A percentile compares a stretch with the other conserved stretches of the same genome.
phyloP scores from a whole-genome alignment of 2,329 filamentous ascomycete genomes.

The Aspergillus bombycis region DNA sequence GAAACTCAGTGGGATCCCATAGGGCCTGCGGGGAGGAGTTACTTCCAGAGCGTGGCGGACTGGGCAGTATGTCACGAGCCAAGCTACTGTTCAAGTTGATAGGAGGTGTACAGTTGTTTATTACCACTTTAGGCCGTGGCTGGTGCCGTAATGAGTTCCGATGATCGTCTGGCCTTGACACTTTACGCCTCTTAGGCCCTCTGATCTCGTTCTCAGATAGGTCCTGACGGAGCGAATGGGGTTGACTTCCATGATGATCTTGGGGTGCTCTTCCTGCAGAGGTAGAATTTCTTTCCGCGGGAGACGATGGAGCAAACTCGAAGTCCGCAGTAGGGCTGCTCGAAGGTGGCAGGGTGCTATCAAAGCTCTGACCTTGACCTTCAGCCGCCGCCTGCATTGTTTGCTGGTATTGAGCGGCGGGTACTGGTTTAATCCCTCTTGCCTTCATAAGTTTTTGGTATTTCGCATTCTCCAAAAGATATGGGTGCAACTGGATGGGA shows the following conservation, averaged over 20 bases:
- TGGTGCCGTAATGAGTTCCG: constrained; percentile 13
- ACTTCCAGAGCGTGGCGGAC: constrained; percentile 45
- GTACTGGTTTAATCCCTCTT: constrained; percentile 48
- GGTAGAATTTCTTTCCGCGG: constrained; percentile 15
- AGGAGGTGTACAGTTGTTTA: constrained; percentile 26
- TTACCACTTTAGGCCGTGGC: constrained; percentile 29
- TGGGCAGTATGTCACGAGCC: constrained; percentile 41
- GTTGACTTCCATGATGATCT: neutral
- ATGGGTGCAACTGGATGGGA: constrained; percentile 54
- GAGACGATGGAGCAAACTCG: constrained; percentile 34
- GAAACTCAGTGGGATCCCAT: constrained; percentile 33
- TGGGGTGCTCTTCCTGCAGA: neutral
- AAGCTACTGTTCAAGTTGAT: constrained; percentile 11
- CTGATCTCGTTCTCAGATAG: constrained; percentile 9
- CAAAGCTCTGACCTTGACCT: constrained; percentile 37
- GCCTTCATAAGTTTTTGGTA: constrained; percentile 46
- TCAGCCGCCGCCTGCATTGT: constrained; percentile 26
- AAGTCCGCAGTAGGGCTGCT: constrained; percentile 36
- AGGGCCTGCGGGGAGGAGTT: constrained; percentile 29
- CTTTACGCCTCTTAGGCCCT: constrained; percentile 41
- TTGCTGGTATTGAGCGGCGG: constrained; percentile 29
- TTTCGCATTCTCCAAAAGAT: constrained; percentile 49
- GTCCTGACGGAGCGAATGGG: constrained; percentile 7
- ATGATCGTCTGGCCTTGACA: constrained; percentile 25
- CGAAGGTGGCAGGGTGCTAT: constrained; percentile 35